Evolutionary conservation across 768 basidiomycete species (phyloP).

Genomic region (Hygrophorus russula): DNA sequence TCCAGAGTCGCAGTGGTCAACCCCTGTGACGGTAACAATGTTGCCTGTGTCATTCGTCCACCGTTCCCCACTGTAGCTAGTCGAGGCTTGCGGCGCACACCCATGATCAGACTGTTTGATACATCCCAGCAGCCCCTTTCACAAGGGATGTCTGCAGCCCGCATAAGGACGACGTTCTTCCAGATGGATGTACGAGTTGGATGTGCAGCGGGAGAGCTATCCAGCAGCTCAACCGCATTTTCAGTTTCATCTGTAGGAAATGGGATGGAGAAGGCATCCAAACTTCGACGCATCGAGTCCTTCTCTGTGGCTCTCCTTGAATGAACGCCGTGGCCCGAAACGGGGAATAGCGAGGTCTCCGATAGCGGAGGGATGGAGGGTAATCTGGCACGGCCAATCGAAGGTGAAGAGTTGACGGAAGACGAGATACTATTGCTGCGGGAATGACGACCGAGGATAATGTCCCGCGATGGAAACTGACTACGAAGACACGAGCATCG

Average conservation of each 20-base stretch:
- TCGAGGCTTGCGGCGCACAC: conserved; percentile 58
- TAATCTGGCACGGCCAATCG: not conserved
- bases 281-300: conserved; percentile 37
- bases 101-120: conserved; percentile 43
- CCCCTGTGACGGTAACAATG: conserved; percentile 21
- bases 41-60: conserved; percentile 7
- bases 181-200: conserved; percentile 34
- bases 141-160: conserved; percentile 44
- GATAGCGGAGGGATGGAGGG: conserved; percentile 9
- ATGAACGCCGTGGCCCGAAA: conserved; percentile 72
- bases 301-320: conserved; percentile 67
- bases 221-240: conserved; percentile 10
- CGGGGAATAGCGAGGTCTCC: conserved; percentile 54
- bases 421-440: conserved; percentile 50
- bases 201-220: conserved; percentile 20
- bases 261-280: conserved; percentile 35
- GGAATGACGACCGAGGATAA: conserved; percentile 39
- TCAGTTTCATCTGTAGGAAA: conserved; percentile 33
- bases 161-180: conserved; percentile 44
- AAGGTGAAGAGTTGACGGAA: conserved; percentile 7
- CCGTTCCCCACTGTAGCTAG: conserved; percentile 20
- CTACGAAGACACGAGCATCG: conserved; percentile 57
- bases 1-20: conserved; percentile 57
- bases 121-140: conserved; percentile 78
- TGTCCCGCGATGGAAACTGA: conserved; percentile 34